Evolutionary conservation across 2,329 filamentous ascomycete species (phyloP).

Genomic region (Xylariaceae sp.): DNA sequence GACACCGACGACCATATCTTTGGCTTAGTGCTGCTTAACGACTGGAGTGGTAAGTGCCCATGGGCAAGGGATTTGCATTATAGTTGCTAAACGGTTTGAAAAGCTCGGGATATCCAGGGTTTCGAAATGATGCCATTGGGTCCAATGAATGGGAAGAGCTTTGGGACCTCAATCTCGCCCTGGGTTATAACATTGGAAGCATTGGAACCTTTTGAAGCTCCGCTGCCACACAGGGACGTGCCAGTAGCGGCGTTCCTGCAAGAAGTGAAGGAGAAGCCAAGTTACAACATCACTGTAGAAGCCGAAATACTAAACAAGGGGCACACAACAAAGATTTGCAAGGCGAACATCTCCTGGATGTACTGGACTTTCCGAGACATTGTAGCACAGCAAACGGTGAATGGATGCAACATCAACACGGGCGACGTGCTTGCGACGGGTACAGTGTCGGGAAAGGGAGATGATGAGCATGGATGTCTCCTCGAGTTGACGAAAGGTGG

Average conservation of each 20-base stretch:
- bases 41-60: slow-evolving; percentile 57
- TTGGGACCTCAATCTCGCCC: slow-evolving; percentile 64
- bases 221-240: slow-evolving; percentile 32
- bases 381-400: slow-evolving; percentile 46
- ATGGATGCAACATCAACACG: slow-evolving; percentile 46
- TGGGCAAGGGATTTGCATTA: neutral
- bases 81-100: neutral
- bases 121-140: slow-evolving; percentile 68
- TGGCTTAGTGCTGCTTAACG: slow-evolving; percentile 67
- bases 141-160: slow-evolving; percentile 67
- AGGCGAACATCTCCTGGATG: slow-evolving; percentile 41
- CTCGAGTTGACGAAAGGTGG: slow-evolving; percentile 50
- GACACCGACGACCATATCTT: slow-evolving; percentile 67
- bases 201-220: slow-evolving; percentile 63
- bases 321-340: slow-evolving; percentile 39
- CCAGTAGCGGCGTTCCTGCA: slow-evolving; percentile 43
- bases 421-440: slow-evolving; percentile 53
- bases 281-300: slow-evolving; percentile 43
- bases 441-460: slow-evolving; percentile 47
- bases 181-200: slow-evolving; percentile 69
- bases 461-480: slow-evolving; percentile 48
- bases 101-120: slow-evolving; percentile 66
- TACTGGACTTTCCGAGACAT: slow-evolving; percentile 50
- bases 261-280: slow-evolving; percentile 44
- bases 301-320: slow-evolving; percentile 24